These are phyloP conservation scores for Tricholoma sp. DNA, from an alignment of 768 basidiomycete species.

Conservation along the genomic window DNA sequence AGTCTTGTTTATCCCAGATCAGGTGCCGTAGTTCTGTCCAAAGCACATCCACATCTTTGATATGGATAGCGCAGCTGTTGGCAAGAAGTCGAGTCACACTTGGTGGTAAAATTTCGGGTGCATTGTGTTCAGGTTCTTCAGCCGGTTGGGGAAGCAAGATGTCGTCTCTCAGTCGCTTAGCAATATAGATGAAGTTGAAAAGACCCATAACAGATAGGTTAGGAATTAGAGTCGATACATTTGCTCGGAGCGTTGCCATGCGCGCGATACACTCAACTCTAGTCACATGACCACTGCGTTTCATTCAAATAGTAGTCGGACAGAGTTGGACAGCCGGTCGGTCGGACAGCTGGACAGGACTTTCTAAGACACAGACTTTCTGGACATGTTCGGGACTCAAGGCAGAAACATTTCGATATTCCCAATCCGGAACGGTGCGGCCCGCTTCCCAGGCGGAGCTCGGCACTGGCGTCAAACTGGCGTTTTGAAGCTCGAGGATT, in stretches of 20 bases:
- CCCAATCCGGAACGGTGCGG: too few relatives aligned
- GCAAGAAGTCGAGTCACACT: neutral
- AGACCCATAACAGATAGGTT: neutral
- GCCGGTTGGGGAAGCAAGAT: neutral
- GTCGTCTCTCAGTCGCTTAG: neutral
- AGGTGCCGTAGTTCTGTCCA: neutral
- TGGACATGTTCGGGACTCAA: too few relatives aligned
- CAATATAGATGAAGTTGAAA: neutral
- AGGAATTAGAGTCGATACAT: neutral
- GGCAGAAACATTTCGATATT: too few relatives aligned
- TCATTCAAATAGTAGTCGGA: neutral
- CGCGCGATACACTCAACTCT: neutral
- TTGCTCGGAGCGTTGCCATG: neutral
- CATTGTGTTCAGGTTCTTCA: neutral
- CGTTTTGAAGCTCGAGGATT: too few relatives aligned
- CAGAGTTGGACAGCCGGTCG: too few relatives aligned
- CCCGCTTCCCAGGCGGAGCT: too few relatives aligned
- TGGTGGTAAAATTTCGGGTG: neutral
- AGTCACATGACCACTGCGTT: neutral
- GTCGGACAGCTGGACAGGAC: neutral
- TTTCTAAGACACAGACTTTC: neutral
- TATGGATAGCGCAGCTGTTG: neutral
- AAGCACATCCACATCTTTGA: neutral
- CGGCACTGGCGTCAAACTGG: too few relatives aligned
- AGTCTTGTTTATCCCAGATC: neutral